phyloP scores from a whole-genome alignment of 2,329 filamentous ascomycete genomes.

The Purpureocillium lavendulum region DNA sequence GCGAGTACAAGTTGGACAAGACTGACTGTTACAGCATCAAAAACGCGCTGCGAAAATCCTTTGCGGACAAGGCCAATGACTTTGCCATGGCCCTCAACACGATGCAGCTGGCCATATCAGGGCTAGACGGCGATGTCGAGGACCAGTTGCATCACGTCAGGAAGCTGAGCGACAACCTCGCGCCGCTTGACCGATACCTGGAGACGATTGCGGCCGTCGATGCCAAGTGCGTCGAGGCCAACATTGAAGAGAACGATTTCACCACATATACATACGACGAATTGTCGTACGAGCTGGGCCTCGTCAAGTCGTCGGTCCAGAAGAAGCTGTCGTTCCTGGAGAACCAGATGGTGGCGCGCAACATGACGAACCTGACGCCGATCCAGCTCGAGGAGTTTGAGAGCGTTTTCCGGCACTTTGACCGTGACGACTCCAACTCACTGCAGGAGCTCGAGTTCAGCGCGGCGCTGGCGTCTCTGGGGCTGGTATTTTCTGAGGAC shows the following conservation, averaged over 20 bases:
- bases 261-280: conserved; percentile 99
- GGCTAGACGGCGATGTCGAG: conserved; percentile 93
- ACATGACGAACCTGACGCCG: conserved; percentile 97
- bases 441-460: conserved; percentile 93
- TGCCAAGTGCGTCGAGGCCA: conserved; percentile 85
- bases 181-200: conserved; percentile 85
- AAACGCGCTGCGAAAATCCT: conserved; percentile 82
- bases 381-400: conserved; percentile 99
- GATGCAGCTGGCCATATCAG: conserved; percentile 87
- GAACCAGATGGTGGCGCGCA: conserved; percentile 96
- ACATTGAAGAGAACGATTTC: conserved; percentile 98
- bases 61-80: conserved; percentile 97
- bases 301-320: conserved; percentile 85
- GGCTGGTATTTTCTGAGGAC: conserved; percentile 90
- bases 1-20: neutral
- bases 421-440: conserved; percentile 84
- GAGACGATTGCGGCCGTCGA: conserved; percentile 81
- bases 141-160: conserved; percentile 86
- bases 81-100: conserved; percentile 94
- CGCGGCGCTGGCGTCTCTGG: conserved; percentile 87
- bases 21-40: conserved; percentile 60
- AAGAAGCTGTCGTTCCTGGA: conserved; percentile 97
- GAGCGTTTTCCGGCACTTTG: conserved; percentile 95
- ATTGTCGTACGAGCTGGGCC: conserved; percentile 81
- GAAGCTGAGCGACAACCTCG: conserved; percentile 74